phyloP scores from a whole-genome alignment of 73 alveolate genomes.

The Paramecium bursaria region DNA sequence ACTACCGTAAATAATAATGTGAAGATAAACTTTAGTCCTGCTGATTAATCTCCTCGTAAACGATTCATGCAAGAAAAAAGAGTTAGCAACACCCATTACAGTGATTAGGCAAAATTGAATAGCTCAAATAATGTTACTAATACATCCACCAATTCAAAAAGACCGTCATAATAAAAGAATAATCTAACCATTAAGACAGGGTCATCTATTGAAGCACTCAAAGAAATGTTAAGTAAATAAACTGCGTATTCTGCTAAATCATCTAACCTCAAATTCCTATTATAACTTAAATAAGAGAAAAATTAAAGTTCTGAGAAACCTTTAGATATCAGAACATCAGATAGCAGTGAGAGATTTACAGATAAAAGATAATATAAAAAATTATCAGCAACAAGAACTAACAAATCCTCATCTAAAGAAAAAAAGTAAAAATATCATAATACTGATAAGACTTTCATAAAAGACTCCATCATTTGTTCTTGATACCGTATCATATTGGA shows the following conservation, averaged over 20 bases:
- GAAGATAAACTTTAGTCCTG: no score
- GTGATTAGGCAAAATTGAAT: background rate
- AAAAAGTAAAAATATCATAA: background rate
- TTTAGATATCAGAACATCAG: conserved; percentile 40
- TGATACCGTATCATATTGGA: conserved; percentile 42
- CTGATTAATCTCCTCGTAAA: conserved; percentile 21
- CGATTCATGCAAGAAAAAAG: conserved; percentile 46
- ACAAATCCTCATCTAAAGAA: background rate
- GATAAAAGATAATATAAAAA: background rate
- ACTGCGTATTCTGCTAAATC: conserved; percentile 4
- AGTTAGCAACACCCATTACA: conserved; percentile 17
- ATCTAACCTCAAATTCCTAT: background rate
- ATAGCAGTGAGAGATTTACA: conserved; percentile 17
- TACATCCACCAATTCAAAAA: conserved; percentile 3
- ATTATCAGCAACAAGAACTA: background rate
- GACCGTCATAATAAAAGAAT: conserved; percentile 20
- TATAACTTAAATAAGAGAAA: conserved; percentile 9
- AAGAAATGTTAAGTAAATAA: background rate
- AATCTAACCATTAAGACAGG: conserved; percentile 45
- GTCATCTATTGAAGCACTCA: conserved; percentile 19
- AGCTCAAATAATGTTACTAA: conserved; percentile 1
- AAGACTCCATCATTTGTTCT: background rate
- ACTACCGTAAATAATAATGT: background rate
- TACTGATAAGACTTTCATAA: conserved; percentile 1
- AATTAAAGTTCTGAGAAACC: conserved; percentile 9